These are phyloP conservation scores for Talaromyces trachyspermus DNA, from an alignment of 495 filamentous ascomycete species.

Conservation along the genomic window DNA sequence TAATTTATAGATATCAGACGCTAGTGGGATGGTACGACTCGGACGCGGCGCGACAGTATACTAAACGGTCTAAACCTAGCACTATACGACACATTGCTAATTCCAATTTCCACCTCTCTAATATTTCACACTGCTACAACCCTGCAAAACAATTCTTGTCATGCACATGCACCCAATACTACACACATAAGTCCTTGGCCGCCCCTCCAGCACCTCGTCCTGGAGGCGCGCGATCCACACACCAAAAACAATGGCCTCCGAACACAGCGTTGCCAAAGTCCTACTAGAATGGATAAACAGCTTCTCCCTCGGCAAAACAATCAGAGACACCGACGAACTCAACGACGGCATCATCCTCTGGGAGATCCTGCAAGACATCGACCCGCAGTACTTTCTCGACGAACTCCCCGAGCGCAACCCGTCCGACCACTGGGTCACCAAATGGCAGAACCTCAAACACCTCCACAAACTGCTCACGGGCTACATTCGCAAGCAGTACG, in stretches of 20 bases:
- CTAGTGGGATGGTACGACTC: too few relatives aligned
- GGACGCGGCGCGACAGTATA: too few relatives aligned
- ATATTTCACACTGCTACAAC: too few relatives aligned
- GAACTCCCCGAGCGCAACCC: slow-evolving; percentile 49
- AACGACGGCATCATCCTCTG: slow-evolving; percentile 68
- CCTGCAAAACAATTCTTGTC: too few relatives aligned
- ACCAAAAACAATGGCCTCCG: slow-evolving; percentile 30
- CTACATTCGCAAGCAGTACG: slow-evolving; percentile 56
- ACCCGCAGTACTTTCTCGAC: slow-evolving; percentile 60
- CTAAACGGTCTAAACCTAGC: too few relatives aligned
- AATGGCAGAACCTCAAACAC: slow-evolving; percentile 58
- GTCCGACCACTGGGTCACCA: slow-evolving; percentile 42
- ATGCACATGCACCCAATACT: neutral
- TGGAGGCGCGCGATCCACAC: too few relatives aligned
- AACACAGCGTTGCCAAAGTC: slow-evolving; percentile 41
- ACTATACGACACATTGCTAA: too few relatives aligned
- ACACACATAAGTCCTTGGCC: too few relatives aligned
- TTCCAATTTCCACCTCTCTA: too few relatives aligned
- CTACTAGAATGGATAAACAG: slow-evolving; percentile 54
- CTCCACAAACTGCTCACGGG: slow-evolving; percentile 57
- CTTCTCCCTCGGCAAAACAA: slow-evolving; percentile 39
- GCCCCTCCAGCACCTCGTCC: too few relatives aligned
- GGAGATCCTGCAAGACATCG: slow-evolving; percentile 59
- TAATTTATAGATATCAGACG: too few relatives aligned
- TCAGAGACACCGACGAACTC: slow-evolving; percentile 52